These are phyloP conservation scores for Ambrosia hybrid DNA, from an alignment of 140 eudicot species.

Conservation along the genomic window DNA sequence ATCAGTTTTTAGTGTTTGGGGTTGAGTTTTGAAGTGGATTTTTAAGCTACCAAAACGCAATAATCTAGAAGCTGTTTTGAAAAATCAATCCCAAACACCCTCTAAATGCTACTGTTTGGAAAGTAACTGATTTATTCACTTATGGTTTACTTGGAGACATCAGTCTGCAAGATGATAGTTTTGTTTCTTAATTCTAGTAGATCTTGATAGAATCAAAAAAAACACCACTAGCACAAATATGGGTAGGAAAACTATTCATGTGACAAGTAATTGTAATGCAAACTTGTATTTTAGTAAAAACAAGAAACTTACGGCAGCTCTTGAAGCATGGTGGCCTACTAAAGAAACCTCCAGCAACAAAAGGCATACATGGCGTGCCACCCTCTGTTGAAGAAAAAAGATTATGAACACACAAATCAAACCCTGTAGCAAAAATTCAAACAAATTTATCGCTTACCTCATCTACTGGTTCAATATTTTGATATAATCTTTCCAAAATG, in stretches of 20 bases:
- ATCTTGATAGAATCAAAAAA: slow-evolving; percentile 3
- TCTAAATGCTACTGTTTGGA: too few species aligned
- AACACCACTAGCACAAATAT: not conserved
- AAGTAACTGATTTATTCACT: too few species aligned
- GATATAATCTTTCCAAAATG: slow-evolving; percentile 67
- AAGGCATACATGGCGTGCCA: slow-evolving; percentile 80
- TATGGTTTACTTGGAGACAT: not conserved
- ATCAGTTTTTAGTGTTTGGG: too few species aligned
- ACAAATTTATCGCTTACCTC: slow-evolving; percentile 49
- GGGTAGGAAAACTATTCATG: not conserved
- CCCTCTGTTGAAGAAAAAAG: slow-evolving; percentile 52
- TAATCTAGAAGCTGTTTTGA: too few species aligned
- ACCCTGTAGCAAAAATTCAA: not conserved
- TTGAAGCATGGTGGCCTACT: slow-evolving; percentile 60
- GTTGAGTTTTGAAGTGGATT: too few species aligned
- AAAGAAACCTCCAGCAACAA: slow-evolving; percentile 85
- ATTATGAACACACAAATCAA: slow-evolving; percentile 2
- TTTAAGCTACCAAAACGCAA: too few species aligned
- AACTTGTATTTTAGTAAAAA: slow-evolving; percentile 5
- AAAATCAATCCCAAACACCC: too few species aligned
- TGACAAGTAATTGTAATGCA: slow-evolving; percentile 3
- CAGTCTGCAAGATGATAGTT: not conserved
- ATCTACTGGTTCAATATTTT: slow-evolving; percentile 77
- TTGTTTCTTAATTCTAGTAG: slow-evolving; percentile 9
- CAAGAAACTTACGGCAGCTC: slow-evolving; percentile 71